Base-by-base conservation (phyloP, 2,329 filamentous ascomycete species). In the Arthrobotrys sinensis region DNA sequence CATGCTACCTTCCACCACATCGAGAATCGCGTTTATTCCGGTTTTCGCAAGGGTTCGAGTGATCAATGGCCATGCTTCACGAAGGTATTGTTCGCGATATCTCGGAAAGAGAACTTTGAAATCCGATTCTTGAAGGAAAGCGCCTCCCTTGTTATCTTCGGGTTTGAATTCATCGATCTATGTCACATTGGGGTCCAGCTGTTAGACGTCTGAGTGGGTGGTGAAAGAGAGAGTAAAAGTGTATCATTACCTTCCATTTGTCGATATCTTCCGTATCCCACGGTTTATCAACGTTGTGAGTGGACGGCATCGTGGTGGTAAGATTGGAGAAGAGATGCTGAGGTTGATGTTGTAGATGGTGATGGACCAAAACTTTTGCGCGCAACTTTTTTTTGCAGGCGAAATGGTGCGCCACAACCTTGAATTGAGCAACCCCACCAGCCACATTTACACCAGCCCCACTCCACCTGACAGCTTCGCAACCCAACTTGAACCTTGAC, bases 251-350 rank as follows among this genome's bases (percentile, higher is more conserved):
- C 87, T 94, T 95, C 94, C 94, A 98, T 85, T 97, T 97, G 86
- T 98, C 95, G 80, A 98, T 93, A 83, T 97, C 96, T 80, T 97
- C 94, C 71, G 94, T 97, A 83, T 97, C 94, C 94, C 94, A 96
- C 69, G 93, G 92, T 85, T 97, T 97, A 2, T 96, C 93, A 81
- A 89, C 91, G 80, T 97, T 92, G 86, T 97, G 90, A 80, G 92
- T 97, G 34, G 93, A 96, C 80, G 94, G 93, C 94, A 97, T 94
- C 57, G 82, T 45, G 53, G 62, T 16, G 14, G 40, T 38, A 14
- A 19, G 55, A 48, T 14, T 14, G 28, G 11, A 86, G 83, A 73
- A 24, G 38, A 48, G 38, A 40, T 43, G 52, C 48, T 53, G 14
- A 19, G 64, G 64, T 32, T 32, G 60, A n/a, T 57, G 28, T 8